A percentile compares a stretch with the other conserved stretches of the same genome.
These are phyloP conservation scores for Acephala macrosclerotiorum DNA, from an alignment of 2,329 filamentous ascomycete species.

Conservation along the genomic window DNA sequence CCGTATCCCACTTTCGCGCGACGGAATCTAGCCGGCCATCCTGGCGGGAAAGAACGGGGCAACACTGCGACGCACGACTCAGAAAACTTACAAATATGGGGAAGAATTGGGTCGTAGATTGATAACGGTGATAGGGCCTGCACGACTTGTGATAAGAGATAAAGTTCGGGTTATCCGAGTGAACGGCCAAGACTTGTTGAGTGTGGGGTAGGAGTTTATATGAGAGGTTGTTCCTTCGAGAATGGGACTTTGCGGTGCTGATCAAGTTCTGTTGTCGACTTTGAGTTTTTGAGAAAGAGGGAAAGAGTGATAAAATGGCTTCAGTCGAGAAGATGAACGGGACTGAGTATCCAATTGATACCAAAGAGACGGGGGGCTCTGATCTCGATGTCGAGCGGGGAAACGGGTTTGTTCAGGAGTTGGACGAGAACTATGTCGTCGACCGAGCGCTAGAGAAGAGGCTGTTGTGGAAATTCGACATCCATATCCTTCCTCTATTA, in stretches of 20 bases:
- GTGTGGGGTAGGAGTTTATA: neutral
- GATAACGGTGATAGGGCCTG: neutral
- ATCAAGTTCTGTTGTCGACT: too few relatives aligned
- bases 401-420: neutral
- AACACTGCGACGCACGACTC: too few relatives aligned
- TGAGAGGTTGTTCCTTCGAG: neutral
- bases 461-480: constrained; percentile 51
- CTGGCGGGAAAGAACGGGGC: neutral
- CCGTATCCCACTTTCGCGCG: constrained; percentile 3
- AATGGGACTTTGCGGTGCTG: too few relatives aligned
- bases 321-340: constrained; percentile 5
- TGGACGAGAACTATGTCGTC: constrained; percentile 21
- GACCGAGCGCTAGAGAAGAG: constrained; percentile 26
- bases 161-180: neutral
- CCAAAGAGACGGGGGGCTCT: constrained; percentile 10
- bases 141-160: too few relatives aligned
- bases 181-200: neutral
- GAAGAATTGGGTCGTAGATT: neutral
- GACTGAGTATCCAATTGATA: constrained; percentile 1
- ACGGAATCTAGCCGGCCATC: neutral
- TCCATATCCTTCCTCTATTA: constrained; percentile 50
- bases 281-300: too few relatives aligned
- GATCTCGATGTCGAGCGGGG: constrained; percentile 13
- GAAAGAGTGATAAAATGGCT: too few relatives aligned
- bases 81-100: neutral